Conservation (phyloP, 1,139 yeast genomes). For the Arxiozyma slooffiae region DNA sequence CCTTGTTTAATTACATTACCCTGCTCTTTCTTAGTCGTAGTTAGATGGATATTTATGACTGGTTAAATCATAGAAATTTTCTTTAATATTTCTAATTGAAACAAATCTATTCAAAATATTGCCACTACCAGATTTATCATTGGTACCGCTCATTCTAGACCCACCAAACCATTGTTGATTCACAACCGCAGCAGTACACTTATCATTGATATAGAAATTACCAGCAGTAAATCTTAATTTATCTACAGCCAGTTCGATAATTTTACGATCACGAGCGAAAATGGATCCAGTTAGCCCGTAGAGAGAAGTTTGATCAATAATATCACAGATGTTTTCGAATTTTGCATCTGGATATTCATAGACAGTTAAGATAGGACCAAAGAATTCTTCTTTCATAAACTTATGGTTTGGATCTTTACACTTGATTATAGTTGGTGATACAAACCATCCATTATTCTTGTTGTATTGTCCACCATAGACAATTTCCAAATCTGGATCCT, state of each 20-base stretch:
- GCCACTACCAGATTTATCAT: conserved; percentile 92
- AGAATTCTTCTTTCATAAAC: conserved; percentile 69
- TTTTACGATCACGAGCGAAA: conserved; percentile 75
- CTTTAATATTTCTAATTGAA: conserved; percentile 77
- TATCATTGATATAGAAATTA: conserved; percentile 93
- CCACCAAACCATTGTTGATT: conserved; percentile 99
- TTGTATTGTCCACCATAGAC: conserved; percentile 72
- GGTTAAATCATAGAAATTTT: conserved; percentile 72
- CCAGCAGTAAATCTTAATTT: conserved; percentile 86
- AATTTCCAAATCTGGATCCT: conserved; percentile 66
- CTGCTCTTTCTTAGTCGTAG: conserved; percentile 18
- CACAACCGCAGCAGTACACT: conserved; percentile 94
- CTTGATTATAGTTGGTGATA: conserved; percentile 76
- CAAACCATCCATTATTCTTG: conserved; percentile 63
- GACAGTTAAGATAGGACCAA: conserved; percentile 82
- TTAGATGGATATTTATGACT: conserved; percentile 74
- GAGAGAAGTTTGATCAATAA: conserved; percentile 57
- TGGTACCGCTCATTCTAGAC: conserved; percentile 91
- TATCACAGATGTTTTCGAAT: conserved; percentile 40
- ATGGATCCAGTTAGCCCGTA: conserved; percentile 91
- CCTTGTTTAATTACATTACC: too few species aligned
- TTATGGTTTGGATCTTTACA: conserved; percentile 68
- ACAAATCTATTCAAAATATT: conserved; percentile 80
- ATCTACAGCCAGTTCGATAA: conserved; percentile 63
- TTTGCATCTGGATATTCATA: conserved; percentile 73